These are phyloP conservation scores for Sanghuangporus sanghuang DNA, from an alignment of 1,284 basidiomycete genomes.

Conservation along the genomic window DNA sequence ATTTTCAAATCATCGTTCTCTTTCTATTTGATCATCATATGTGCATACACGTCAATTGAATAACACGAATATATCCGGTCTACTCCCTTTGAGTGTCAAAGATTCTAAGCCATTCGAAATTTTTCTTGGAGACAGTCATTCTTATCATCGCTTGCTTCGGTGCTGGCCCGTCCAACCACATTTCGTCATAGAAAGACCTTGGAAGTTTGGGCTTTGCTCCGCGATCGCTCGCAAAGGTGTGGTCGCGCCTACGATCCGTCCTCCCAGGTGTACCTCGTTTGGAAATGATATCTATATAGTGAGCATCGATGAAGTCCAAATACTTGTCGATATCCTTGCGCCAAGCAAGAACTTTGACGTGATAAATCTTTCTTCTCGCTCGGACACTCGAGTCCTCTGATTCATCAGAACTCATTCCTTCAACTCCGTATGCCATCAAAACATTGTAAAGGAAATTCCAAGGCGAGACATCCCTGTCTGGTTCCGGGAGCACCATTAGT, in stretches of 20 bases:
- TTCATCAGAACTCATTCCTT: neutral
- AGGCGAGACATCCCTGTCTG: neutral
- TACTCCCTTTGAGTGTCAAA: too few relatives aligned
- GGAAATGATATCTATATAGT: neutral
- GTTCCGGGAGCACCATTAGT: neutral
- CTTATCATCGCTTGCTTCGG: neutral
- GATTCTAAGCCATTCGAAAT: neutral
- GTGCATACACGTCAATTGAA: too few relatives aligned
- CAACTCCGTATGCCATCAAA: neutral
- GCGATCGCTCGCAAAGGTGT: neutral
- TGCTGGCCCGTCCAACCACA: neutral
- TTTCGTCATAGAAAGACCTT: neutral
- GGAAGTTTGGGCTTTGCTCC: neutral
- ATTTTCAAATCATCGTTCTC: too few relatives aligned
- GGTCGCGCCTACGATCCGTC: neutral
- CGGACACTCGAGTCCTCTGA: neutral
- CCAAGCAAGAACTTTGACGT: neutral
- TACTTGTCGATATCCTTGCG: neutral
- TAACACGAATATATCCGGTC: too few relatives aligned
- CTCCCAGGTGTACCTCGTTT: neutral
- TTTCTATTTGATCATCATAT: too few relatives aligned
- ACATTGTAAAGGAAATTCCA: neutral
- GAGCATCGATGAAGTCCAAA: neutral
- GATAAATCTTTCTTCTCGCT: neutral
- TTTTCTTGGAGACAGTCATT: neutral